Base-by-base conservation (phyloP, 2,329 filamentous ascomycete species). In the Cladophialophora bantiana region DNA sequence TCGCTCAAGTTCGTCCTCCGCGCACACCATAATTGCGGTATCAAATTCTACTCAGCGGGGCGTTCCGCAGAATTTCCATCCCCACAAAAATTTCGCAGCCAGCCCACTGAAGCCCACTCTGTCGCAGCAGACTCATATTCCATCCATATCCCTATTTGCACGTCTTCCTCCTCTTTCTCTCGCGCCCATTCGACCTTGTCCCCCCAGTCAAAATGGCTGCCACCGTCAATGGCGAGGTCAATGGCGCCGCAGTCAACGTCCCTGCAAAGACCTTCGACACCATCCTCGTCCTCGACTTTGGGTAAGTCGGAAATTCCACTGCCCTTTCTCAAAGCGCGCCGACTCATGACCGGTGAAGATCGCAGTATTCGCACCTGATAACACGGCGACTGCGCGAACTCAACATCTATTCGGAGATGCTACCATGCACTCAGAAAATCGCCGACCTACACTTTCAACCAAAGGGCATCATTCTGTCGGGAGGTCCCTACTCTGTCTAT, bases 361-460 rank as follows among this genome's bases (percentile, higher is more conserved):
- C 86, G 31, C 89, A 92, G 79, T 90, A 89, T 75, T 89, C 87
- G 48, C 90, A 93, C 78, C 83, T 94, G 45, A 93, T 94, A 75
- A 88, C 88, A 9, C 85, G 92, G 62, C 87, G 92, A 38, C 85
- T 96, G 34, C 86, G 93, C 73, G 88, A 90, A 73, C 85, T 96
- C 79, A 90, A 90, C 81, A 86, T 96, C 77, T 97, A 91, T 83
- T 88, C 88, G 68, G 93, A 97, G 82, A 90, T 96, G 89, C 87
- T 96, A 52, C 91, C 91, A 26, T 96, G 93, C 80, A 96, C 90
- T 54, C 89, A 90, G 74, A 94, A 94, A 83, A 80, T 96, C 26
- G 82, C 86, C 6, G 91, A 95, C 64, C 85, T 97, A 38, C 77
- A 83, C 55, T 96, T 86, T 83, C 93, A 88, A 76, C 94, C 94